These are phyloP conservation scores for Medicago ruthenica DNA, from an alignment of 306 rosid species.

Conservation along the genomic window DNA sequence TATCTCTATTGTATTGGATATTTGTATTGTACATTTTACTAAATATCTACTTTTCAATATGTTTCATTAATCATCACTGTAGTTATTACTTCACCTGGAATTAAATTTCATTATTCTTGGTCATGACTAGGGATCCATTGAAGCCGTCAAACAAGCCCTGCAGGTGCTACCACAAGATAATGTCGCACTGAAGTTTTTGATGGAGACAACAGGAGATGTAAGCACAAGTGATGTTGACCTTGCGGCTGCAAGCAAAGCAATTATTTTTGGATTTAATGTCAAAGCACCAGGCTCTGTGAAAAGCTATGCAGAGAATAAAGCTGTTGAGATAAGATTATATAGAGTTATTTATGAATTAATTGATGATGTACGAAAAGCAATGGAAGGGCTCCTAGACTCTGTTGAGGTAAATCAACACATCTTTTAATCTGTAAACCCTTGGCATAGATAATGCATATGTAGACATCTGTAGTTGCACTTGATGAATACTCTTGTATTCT, in stretches of 20 bases:
- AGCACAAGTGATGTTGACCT: conserved; percentile 93
- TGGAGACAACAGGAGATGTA: conserved; percentile 94
- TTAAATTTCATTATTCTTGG: conserved; percentile 30
- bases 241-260: conserved; percentile 88
- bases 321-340: conserved; percentile 88
- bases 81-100: conserved; percentile 33
- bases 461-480: conserved; percentile 27
- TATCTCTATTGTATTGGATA: not conserved
- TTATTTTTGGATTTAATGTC: conserved; percentile 85
- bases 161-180: conserved; percentile 90
- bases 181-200: conserved; percentile 86
- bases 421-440: conserved; percentile 10
- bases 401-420: conserved; percentile 71
- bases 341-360: conserved; percentile 92
- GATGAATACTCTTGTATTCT: not conserved
- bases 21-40: conserved; percentile 12
- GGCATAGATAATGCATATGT: conserved; percentile 26
- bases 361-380: conserved; percentile 90
- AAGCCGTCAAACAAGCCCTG: conserved; percentile 95
- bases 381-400: conserved; percentile 93
- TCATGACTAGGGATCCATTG: conserved; percentile 82
- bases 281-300: conserved; percentile 83
- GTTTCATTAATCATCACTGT: conserved; percentile 35
- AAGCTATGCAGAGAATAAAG: conserved; percentile 85
- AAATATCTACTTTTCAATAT: conserved; percentile 16